Conservation (phyloP, 2,329 filamentous ascomycete species). For the Cryphonectria japonica region DNA sequence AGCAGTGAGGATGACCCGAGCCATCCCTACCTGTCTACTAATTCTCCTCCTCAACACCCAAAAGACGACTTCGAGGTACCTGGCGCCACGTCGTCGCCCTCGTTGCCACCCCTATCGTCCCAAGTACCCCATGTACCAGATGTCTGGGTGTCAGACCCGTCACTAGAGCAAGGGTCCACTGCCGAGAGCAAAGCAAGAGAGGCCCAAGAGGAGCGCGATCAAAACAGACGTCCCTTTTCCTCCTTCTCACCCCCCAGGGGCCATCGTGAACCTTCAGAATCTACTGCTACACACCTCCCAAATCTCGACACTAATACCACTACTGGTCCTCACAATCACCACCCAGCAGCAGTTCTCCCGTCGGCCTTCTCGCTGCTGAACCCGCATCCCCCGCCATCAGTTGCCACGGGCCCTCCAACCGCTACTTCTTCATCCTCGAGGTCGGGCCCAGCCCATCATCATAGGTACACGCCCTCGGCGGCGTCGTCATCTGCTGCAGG, state of each 20-base stretch:
- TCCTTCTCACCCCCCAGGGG: not conserved
- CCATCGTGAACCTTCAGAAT: slow-evolving; percentile 10
- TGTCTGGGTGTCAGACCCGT: slow-evolving; percentile 54
- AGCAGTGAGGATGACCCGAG: slow-evolving; percentile 28
- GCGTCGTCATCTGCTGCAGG: slow-evolving; percentile 11
- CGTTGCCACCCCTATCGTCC: slow-evolving; percentile 33
- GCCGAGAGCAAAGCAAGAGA: slow-evolving; percentile 49
- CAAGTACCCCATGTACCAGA: slow-evolving; percentile 51
- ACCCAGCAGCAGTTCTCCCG: not conserved
- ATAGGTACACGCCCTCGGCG: not conserved
- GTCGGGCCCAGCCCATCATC: not conserved
- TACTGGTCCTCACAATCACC: not conserved
- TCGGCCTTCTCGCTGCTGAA: slow-evolving; percentile 14
- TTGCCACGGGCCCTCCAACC: not conserved
- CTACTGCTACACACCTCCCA: not conserved
- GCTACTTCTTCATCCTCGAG: not conserved
- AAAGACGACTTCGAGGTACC: slow-evolving; percentile 9
- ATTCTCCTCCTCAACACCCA: not conserved
- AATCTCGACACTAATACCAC: not conserved
- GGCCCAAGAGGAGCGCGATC: slow-evolving; percentile 45
- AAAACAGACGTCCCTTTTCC: slow-evolving; percentile 12
- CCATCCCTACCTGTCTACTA: slow-evolving; percentile 29
- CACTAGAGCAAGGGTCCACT: slow-evolving; percentile 42
- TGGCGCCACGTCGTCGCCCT: slow-evolving; percentile 17
- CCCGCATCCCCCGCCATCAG: not conserved